Evolutionary conservation across 768 basidiomycete genomes (phyloP).

Genomic region (Trametes villosa): DNA sequence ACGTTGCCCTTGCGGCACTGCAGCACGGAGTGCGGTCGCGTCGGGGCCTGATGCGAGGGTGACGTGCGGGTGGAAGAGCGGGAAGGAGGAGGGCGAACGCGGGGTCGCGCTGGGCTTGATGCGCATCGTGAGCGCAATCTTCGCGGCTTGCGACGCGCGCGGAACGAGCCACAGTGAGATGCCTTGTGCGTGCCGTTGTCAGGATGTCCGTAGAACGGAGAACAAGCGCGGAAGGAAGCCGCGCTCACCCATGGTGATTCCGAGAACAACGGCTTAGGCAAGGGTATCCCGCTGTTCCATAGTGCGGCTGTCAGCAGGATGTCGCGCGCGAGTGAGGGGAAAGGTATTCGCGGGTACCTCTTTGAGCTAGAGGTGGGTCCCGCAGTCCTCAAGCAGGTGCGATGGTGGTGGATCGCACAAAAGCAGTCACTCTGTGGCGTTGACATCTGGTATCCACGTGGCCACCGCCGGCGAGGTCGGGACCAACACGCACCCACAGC

Average conservation of each 20-base stretch:
- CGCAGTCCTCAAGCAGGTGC: neutral
- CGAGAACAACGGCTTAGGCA: too few species aligned
- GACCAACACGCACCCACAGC: slow-evolving; percentile 14
- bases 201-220: neutral
- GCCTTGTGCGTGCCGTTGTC: slow-evolving; percentile 40
- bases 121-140: slow-evolving; percentile 53
- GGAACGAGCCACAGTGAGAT: slow-evolving; percentile 77
- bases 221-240: neutral
- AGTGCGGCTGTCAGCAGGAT: too few species aligned
- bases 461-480: neutral
- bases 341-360: too few species aligned
- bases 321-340: too few species aligned
- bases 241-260: slow-evolving; percentile 5
- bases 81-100: slow-evolving; percentile 53
- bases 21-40: slow-evolving; percentile 42
- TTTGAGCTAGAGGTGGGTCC: too few species aligned
- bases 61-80: slow-evolving; percentile 68
- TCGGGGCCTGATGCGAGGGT: slow-evolving; percentile 58
- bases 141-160: slow-evolving; percentile 43
- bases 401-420: neutral
- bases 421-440: neutral
- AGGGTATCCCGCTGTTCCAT: too few species aligned
- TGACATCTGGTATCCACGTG: neutral
- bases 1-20: slow-evolving; percentile 42
- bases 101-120: slow-evolving; percentile 31